phyloP scores from a whole-genome alignment of 768 basidiomycete species.

The Cystobasidium tubakii region DNA sequence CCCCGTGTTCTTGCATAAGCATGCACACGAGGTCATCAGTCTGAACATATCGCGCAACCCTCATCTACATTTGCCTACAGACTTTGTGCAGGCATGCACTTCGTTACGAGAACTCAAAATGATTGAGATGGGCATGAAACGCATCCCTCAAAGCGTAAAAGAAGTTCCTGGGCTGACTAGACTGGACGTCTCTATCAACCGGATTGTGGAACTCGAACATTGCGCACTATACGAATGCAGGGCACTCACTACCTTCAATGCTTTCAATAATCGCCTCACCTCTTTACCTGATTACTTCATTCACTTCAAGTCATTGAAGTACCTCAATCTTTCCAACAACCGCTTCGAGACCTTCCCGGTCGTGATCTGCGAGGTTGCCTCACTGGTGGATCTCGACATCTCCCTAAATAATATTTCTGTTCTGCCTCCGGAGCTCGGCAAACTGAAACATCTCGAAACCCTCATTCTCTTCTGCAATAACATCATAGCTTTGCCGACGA shows the following conservation, averaged over 20 bases:
- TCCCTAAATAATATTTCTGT: constrained; percentile 86
- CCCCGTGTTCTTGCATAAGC: constrained; percentile 74
- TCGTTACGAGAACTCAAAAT: constrained; percentile 76
- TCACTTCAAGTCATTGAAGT: constrained; percentile 62
- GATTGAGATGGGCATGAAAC: constrained; percentile 88
- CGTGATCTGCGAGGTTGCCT: constrained; percentile 66
- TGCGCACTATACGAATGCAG: constrained; percentile 72
- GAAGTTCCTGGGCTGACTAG: constrained; percentile 67
- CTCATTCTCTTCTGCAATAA: constrained; percentile 82
- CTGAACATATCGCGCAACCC: constrained; percentile 90
- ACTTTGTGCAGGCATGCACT: constrained; percentile 85
- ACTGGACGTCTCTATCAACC: constrained; percentile 84
- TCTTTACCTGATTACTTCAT: constrained; percentile 79
- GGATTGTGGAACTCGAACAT: constrained; percentile 80
- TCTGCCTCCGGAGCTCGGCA: constrained; percentile 72
- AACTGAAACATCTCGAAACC: constrained; percentile 62
- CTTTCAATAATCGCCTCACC: constrained; percentile 88
- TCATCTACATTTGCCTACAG: constrained; percentile 89
- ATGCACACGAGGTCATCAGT: constrained; percentile 73
- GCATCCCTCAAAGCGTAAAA: constrained; percentile 75
- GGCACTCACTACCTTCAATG: constrained; percentile 61
- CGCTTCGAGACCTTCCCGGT: constrained; percentile 71
- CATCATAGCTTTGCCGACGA: constrained; percentile 64
- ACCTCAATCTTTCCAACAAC: constrained; percentile 93
- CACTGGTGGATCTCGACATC: constrained; percentile 77